Evolutionary conservation across 2,329 filamentous ascomycete species (phyloP), one percentile per base, ranked within the genome.

Genomic region (Huntiella omanensis): DNA sequence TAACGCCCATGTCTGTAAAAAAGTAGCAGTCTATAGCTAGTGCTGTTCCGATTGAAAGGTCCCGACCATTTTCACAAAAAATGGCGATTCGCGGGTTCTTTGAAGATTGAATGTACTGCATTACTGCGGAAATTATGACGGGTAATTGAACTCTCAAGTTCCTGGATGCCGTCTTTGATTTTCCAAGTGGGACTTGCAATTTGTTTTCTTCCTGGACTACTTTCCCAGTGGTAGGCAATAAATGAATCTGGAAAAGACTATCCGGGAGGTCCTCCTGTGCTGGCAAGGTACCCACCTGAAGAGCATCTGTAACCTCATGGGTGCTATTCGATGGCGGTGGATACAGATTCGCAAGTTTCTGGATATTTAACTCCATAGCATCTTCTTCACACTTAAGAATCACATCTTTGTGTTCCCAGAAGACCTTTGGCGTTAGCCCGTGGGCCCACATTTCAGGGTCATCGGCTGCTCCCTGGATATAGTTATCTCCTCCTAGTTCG

Each of bases 381-480:
- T 73, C 69, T 55, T 95, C 87, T 0, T 70, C 56, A 0, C 78
- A 71, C 0, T 59, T 59, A 15, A 92, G 64, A 8, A 96, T 64
- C 4, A 57, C 35, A 0, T 72, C 64, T 37, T 64, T 65, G 54
- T 94, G 67, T 2, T 60, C 61, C 91, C 91, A 98, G 62, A 94
- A 98, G 0, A 88, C 52, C 0, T 65, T 59, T 0, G 88, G 75
- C 0, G 83, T 91, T 12, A 96, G 70, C 0, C 84, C 85, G 45
- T 73, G 65, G 1, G 86, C 80, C 91, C 91, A 98, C 54, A 83
- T 84, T 65, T 98, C 91, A 10, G 82, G 84, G 59, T 98, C 91
- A 60, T 98, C 91, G 2, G 82, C 91, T 1, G 88, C 88, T 43
- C 91, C 91, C 62, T 96, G 91, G 49, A 98, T 80, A 57, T 98